These are phyloP conservation scores for Suillus americanus DNA, from an alignment of 768 basidiomycete species.

Conservation along the genomic window DNA sequence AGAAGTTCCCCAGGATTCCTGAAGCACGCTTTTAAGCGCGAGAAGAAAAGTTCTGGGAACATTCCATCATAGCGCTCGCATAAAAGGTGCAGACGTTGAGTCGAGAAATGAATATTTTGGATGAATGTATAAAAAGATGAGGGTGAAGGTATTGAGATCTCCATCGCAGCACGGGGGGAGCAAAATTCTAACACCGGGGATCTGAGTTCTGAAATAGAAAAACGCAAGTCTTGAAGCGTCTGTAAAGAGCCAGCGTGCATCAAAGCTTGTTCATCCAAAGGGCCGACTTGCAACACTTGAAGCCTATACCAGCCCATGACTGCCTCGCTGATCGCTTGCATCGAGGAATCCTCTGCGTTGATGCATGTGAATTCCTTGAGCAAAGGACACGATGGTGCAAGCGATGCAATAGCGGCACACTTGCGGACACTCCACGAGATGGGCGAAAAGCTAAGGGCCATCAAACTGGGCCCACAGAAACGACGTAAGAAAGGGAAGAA, in stretches of 20 bases:
- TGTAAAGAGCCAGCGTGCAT: background rate
- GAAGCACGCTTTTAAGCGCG: background rate
- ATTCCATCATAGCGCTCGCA: background rate
- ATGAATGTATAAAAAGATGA: background rate
- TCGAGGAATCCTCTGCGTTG: background rate
- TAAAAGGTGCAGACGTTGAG: background rate
- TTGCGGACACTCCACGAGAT: background rate
- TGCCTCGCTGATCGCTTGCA: background rate
- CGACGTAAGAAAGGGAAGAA: conserved; percentile 1
- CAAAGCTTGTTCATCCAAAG: background rate
- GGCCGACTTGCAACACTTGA: background rate
- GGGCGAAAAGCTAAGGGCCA: background rate
- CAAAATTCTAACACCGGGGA: background rate
- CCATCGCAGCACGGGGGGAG: background rate
- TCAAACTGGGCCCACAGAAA: background rate
- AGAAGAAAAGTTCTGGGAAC: background rate
- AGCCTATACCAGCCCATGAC: background rate
- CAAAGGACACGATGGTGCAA: background rate
- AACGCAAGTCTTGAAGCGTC: background rate
- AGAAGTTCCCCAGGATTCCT: background rate
- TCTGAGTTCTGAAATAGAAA: background rate
- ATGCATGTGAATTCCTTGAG: background rate
- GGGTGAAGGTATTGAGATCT: background rate
- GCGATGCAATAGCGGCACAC: background rate
- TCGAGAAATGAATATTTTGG: background rate